These are phyloP conservation scores for Termitomyces sp. DNA, from an alignment of 768 basidiomycete species.

Conservation along the genomic window DNA sequence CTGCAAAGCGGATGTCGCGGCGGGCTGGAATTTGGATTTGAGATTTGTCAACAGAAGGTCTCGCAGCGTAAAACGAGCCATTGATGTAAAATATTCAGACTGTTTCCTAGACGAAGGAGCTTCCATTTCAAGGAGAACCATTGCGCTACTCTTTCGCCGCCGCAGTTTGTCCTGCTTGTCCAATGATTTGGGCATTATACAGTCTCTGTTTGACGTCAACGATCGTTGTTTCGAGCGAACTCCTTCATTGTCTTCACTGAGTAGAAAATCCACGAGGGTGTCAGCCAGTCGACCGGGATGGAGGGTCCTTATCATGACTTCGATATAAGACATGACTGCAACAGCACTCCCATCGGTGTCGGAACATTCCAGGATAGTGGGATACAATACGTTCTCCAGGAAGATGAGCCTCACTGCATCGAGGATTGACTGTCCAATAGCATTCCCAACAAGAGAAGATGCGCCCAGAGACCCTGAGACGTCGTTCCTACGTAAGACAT, in stretches of 20 bases:
- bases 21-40: conserved; percentile 54
- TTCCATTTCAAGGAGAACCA: conserved; percentile 85
- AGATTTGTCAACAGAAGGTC: conserved; percentile 83
- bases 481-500: conserved; percentile 70
- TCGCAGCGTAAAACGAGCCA: conserved; percentile 87
- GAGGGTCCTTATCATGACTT: conserved; percentile 77
- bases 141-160: conserved; percentile 80
- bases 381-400: conserved; percentile 89
- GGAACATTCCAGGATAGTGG: conserved; percentile 89
- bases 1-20: conserved; percentile 73
- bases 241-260: conserved; percentile 81
- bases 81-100: conserved; percentile 80
- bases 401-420: conserved; percentile 82
- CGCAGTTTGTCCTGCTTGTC: conserved; percentile 43
- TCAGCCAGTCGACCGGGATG: conserved; percentile 62
- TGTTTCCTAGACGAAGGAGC: conserved; percentile 64
- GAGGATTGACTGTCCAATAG: conserved; percentile 79
- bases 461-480: conserved; percentile 46
- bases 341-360: conserved; percentile 92
- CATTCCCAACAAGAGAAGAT: conserved; percentile 64
- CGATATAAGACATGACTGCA: conserved; percentile 93
- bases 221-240: conserved; percentile 32
- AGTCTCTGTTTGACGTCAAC: conserved; percentile 34
- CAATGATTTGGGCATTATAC: conserved; percentile 25
- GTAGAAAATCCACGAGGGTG: conserved; percentile 70